Conservation (phyloP, 2,329 filamentous ascomycete species). For the Coniochaeta sp. region DNA sequence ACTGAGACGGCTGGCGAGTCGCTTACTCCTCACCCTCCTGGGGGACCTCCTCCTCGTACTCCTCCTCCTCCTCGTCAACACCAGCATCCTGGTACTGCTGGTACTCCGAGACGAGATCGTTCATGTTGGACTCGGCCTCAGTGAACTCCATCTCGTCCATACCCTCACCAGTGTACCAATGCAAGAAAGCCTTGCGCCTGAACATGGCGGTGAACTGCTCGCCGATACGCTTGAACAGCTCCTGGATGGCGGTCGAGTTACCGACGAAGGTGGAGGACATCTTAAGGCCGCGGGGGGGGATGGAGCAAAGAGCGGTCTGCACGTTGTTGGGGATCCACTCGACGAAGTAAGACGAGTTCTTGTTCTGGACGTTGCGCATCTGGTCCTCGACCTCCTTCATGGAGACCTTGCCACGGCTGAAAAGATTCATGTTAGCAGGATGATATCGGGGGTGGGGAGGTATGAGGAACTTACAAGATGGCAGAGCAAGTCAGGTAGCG, state of each 20-base stretch:
- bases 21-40: constrained; percentile 60
- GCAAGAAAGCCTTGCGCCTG: constrained; percentile 99
- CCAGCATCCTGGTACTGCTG: constrained; percentile 99
- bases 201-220: constrained; percentile 99
- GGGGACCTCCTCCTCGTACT: constrained; percentile 81
- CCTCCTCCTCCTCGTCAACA: constrained; percentile 94
- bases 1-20: not conserved
- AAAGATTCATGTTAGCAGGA: constrained; percentile 20
- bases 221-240: constrained; percentile 99
- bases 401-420: constrained; percentile 92
- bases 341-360: constrained; percentile 99
- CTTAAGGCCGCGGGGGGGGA: constrained; percentile 94
- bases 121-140: constrained; percentile 99
- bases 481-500: constrained; percentile 99
- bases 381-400: constrained; percentile 99
- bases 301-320: constrained; percentile 97
- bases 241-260: constrained; percentile 99
- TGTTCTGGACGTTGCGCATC: constrained; percentile 99
- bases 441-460: not conserved
- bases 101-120: constrained; percentile 98
- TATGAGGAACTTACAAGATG: constrained; percentile 66
- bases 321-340: constrained; percentile 99
- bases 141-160: constrained; percentile 99
- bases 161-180: constrained; percentile 99
- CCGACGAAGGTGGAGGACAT: constrained; percentile 99